Conservation (phyloP, 176 grass and related monocot genomes). For the Triticum aestivum region IWGSC_CS_RefSeq_v2.1 NC_057808.1:504485233-504485732, state of each 20-base stretch:
- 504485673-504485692: background rate
- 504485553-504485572: slow-evolving; percentile 90
- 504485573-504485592: slow-evolving; percentile 84
- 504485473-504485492: slow-evolving; percentile 72
- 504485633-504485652: slow-evolving; percentile 13
- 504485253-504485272: slow-evolving; percentile 94
- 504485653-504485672: background rate
- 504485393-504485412: slow-evolving; percentile 35
- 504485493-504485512: slow-evolving; percentile 71
- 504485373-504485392: slow-evolving; percentile 65
- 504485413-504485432: background rate
- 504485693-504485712: slow-evolving; percentile 11
- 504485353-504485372: slow-evolving; percentile 43
- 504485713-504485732: background rate
- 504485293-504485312: slow-evolving; percentile 58
- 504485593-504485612: slow-evolving; percentile 97
- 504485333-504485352: slow-evolving; percentile 43
- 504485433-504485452: slow-evolving; percentile 14
- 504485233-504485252: slow-evolving; percentile 55
- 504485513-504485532: slow-evolving; percentile 52
- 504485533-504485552: slow-evolving; percentile 72
- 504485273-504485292: slow-evolving; percentile 90
- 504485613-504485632: slow-evolving; percentile 83
- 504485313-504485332: slow-evolving; percentile 40
- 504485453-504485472: slow-evolving; percentile 29